phyloP scores from a whole-genome alignment of 2,329 filamentous ascomycete species.

The Nigrospora osmanthi region DNA sequence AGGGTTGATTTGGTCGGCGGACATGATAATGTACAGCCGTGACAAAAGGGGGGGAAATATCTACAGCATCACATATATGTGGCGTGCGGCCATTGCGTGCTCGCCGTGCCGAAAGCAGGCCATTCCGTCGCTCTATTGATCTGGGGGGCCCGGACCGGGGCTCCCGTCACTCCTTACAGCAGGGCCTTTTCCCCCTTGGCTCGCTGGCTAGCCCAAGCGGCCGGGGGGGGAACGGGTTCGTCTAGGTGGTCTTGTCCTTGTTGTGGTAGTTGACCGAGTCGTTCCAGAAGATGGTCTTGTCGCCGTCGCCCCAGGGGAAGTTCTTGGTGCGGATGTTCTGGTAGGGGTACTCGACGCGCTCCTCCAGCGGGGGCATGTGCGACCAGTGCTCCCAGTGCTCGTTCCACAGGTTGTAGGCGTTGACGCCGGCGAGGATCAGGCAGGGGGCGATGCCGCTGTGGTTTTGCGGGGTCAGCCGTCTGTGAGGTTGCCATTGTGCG shows the following conservation, averaged over 20 bases:
- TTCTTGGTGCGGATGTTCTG: conserved; percentile 98
- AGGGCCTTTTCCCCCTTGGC: not conserved
- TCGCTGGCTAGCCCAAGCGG: not conserved
- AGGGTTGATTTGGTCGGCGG: too few relatives aligned
- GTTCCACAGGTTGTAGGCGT: conserved; percentile 86
- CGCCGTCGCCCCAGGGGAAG: conserved; percentile 89
- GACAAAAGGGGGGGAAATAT: conserved; percentile 5
- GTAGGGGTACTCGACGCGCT: conserved; percentile 89
- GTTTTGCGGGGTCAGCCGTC: conserved; percentile 10
- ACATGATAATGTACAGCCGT: not conserved
- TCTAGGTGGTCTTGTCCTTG: conserved; percentile 63
- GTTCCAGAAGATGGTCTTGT: conserved; percentile 93
- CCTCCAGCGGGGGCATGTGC: conserved; percentile 80
- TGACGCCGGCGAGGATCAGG: conserved; percentile 64
- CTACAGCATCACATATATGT: conserved; percentile 5
- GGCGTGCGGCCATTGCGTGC: not conserved
- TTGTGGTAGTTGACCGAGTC: conserved; percentile 94
- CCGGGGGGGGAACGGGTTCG: not conserved
- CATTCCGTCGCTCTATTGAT: conserved; percentile 3
- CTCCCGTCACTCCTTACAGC: too few relatives aligned
- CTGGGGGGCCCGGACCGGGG: not conserved
- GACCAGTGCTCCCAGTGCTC: conserved; percentile 96
- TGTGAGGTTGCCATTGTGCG: not conserved
- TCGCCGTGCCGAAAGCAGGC: not conserved
- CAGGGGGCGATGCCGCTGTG: conserved; percentile 66